Evolutionary conservation across 2,329 filamentous ascomycete genomes (phyloP), one percentile per base, ranked within the genome.

Genomic region (Fusarium longipes): DNA sequence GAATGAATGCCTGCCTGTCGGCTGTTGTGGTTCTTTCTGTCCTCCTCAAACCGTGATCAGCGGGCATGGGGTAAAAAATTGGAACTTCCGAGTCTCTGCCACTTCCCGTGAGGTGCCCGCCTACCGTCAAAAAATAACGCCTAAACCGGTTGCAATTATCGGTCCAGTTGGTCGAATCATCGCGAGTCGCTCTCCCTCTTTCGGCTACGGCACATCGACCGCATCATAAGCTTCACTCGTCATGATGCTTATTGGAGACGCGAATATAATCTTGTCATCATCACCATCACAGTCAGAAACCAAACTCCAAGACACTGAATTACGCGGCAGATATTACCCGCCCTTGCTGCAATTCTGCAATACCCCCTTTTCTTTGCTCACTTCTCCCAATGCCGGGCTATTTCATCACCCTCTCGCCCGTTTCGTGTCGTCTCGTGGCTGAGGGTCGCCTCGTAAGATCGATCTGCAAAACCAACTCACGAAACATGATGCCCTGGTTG

Each of bases 371-470:
- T 36, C 25, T 49, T 62, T 57, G 40, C 17, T 18, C n/a, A 44
- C 54, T 54, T 43, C 25, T 29, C 25, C 18, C 39, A 42, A 17
- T 43, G 17, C 63, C 48, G 53, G 60, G 62, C 54, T 54, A 48
- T 63, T 57, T 65, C 61, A 39, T 56, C 53, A 36, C 56, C 59
- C 33, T 60, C 55, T 57, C 38, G 52, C 42, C 67, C 24, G 50
- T 32, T 45, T 44, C 39, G 39, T 35, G 38, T 33, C 48, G 48
- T 50, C 35, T 51, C 57, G 54, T 64, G 64, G 58, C 67, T 65
- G 54, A 50, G 60, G 57, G 49, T 57, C 54, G 45, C 58, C 57
- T 68, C 63, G 65, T 70, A 70, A 73, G 68, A 71, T 72, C 68
- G 68, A 71, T 72, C 65, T 61, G 63, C 70, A 54, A 65, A 60